Evolutionary conservation across 75 land plant genomes (phyloP), one percentile per base, ranked within the genome.

Genomic region (Selaginella tamariscina): DNA sequence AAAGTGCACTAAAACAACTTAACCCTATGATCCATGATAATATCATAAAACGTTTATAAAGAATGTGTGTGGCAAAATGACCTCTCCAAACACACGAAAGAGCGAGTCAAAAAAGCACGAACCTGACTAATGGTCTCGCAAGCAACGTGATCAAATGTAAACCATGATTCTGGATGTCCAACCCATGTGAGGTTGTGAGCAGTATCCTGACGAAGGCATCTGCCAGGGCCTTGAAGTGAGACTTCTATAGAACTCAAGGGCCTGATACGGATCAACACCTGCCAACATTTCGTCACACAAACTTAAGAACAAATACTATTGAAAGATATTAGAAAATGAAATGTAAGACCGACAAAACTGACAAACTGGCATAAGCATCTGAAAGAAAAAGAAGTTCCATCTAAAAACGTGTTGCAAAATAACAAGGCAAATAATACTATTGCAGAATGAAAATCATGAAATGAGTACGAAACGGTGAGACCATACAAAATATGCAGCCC

Each of bases 91-190:
- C 30, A 15, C 62, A 57, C 20, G 26, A 57, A 57, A 27, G 20
- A 27, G 62, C 2, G 29, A 24, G 29, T 2, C 26, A 26, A 2
- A 65, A 18, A 65, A 24, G 30, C 26, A 33, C 69, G 15, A 15
- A 91, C 99, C 88, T 94, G 99, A 28, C 81, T 82, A 0, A 84
- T 69, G 23, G 80, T 80, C 78, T 90, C 96, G 73, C 91, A 88
- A 24, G 96, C 96, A 15, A 94, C 96, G 76, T 94, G 91, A 54
- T 94, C 99, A 80, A 94, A 94, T 21, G 81, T 87, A 63, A 94
- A 94, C 67, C 84, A 73, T 29, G 82, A 74, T 54, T 94, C 99
- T 27, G 96, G 96, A 32, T 85, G 96, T 27, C 91, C 99, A 70
- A 84, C 80, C 82, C 91, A 89, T 27, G 88, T 78, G 31, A 94